These are phyloP conservation scores for Botrytis deweyae DNA, from an alignment of 2,329 filamentous ascomycete species.

Conservation along the genomic window DNA sequence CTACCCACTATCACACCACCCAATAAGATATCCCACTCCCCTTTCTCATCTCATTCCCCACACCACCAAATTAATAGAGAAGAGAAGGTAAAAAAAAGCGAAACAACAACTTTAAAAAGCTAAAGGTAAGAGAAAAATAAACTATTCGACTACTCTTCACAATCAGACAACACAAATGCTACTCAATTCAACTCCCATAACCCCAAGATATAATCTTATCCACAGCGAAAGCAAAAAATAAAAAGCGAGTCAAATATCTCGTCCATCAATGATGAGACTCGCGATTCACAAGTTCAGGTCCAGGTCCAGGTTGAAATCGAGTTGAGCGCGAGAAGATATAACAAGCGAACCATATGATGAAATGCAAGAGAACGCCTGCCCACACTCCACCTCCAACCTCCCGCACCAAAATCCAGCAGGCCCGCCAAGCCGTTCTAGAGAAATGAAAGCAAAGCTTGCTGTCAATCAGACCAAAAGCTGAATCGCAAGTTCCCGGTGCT, in stretches of 20 bases:
- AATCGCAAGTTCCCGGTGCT: slow-evolving; percentile 15
- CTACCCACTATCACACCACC: not conserved
- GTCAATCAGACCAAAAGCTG: slow-evolving; percentile 22
- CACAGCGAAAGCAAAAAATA: slow-evolving; percentile 11
- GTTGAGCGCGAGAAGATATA: slow-evolving; percentile 7
- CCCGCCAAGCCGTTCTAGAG: slow-evolving; percentile 21
- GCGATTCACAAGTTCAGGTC: not conserved
- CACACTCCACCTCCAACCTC: slow-evolving; percentile 7
- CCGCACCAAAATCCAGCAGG: slow-evolving; percentile 17
- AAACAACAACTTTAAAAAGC: slow-evolving; percentile 14
- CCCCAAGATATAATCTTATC: slow-evolving; percentile 18
- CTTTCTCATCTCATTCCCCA: not conserved
- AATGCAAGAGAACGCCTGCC: slow-evolving; percentile 17
- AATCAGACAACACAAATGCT: slow-evolving; percentile 15
- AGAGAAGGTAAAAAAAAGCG: slow-evolving; percentile 15
- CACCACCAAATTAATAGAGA: slow-evolving; percentile 17
- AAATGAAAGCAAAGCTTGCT: slow-evolving; percentile 14
- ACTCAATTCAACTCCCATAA: slow-evolving; percentile 17
- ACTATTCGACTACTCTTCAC: slow-evolving; percentile 13
- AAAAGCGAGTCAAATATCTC: not conserved
- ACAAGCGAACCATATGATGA: slow-evolving; percentile 16
- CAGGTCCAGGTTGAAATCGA: slow-evolving; percentile 1
- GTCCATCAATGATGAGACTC: slow-evolving; percentile 9
- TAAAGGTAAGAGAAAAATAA: slow-evolving; percentile 11
- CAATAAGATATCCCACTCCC: not conserved